Evolutionary conservation across 805 yeast genomes (phyloP).

Genomic region (Kregervanrija fluxuum): DNA sequence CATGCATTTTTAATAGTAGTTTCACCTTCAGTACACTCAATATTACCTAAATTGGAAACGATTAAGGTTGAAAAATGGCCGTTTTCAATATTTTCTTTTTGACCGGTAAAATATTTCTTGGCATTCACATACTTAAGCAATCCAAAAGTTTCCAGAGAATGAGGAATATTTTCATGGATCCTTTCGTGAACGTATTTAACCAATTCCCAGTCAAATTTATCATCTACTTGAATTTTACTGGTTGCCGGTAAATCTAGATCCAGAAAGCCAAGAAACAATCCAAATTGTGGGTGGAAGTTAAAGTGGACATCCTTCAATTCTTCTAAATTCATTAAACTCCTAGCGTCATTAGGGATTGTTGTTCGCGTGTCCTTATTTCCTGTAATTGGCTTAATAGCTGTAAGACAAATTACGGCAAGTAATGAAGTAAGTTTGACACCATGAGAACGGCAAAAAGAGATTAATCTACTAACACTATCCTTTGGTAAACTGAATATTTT

Average conservation of each 20-base stretch:
- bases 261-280: slow-evolving; percentile 13
- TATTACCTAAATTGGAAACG: neutral
- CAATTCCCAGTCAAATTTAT: slow-evolving; percentile 5
- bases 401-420: slow-evolving; percentile 5
- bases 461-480: neutral
- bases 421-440: slow-evolving; percentile 5
- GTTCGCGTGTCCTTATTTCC: slow-evolving; percentile 9
- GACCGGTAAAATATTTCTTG: neutral
- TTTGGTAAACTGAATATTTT: neutral
- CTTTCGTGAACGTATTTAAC: neutral
- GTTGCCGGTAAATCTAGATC: slow-evolving; percentile 13
- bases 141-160: slow-evolving; percentile 1
- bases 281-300: slow-evolving; percentile 9
- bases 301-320: neutral
- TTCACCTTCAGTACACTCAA: neutral
- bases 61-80: too few relatives aligned
- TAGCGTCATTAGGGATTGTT: slow-evolving; percentile 16
- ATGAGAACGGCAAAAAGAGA: slow-evolving; percentile 1
- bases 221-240: slow-evolving; percentile 2
- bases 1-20: too few relatives aligned
- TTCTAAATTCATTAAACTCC: slow-evolving; percentile 6
- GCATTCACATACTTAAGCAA: neutral
- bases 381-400: slow-evolving; percentile 9
- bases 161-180: slow-evolving; percentile 1
- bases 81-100: too few relatives aligned